A percentile compares a stretch with the other conserved stretches of the same genome.
Conservation (phyloP, 2,329 filamentous ascomycete genomes). For the Aspergillus sp. region DNA sequence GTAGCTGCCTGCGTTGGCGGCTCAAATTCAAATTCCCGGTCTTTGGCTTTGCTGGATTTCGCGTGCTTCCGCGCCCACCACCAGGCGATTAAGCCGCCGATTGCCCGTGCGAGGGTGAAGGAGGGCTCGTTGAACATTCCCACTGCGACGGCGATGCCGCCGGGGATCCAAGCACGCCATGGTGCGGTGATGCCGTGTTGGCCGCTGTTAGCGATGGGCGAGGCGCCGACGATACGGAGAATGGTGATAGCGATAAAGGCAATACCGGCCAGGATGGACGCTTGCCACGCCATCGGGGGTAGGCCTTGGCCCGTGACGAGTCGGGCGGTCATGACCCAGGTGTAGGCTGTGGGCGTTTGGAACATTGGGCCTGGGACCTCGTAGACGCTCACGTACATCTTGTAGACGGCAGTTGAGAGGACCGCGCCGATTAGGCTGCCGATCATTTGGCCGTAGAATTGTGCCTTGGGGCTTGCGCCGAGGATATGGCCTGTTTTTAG, state of each 20-base stretch:
- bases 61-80: constrained; percentile 60
- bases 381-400: constrained; percentile 85
- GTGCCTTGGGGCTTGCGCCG: constrained; percentile 84
- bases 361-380: constrained; percentile 82
- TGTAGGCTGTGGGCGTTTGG: constrained; percentile 87
- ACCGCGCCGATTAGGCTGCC: constrained; percentile 81
- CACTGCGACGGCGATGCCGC: constrained; percentile 91
- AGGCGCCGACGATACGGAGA: constrained; percentile 54
- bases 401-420: constrained; percentile 79
- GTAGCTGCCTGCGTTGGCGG: background rate
- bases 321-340: constrained; percentile 95
- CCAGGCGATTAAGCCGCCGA: constrained; percentile 70
- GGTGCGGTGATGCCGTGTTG: constrained; percentile 31
- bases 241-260: constrained; percentile 68
- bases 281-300: constrained; percentile 74
- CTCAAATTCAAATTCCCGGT: background rate
- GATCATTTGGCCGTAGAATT: constrained; percentile 95
- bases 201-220: constrained; percentile 24
- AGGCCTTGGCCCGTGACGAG: constrained; percentile 86
- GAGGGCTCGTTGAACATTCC: constrained; percentile 98
- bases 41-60: constrained; percentile 11
- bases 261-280: constrained; percentile 65
- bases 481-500: constrained; percentile 92
- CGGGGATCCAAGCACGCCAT: constrained; percentile 75
- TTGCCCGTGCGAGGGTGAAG: constrained; percentile 81